Conservation (phyloP, 1,284 basidiomycete species). For the Ustilago cynodontis region DNA sequence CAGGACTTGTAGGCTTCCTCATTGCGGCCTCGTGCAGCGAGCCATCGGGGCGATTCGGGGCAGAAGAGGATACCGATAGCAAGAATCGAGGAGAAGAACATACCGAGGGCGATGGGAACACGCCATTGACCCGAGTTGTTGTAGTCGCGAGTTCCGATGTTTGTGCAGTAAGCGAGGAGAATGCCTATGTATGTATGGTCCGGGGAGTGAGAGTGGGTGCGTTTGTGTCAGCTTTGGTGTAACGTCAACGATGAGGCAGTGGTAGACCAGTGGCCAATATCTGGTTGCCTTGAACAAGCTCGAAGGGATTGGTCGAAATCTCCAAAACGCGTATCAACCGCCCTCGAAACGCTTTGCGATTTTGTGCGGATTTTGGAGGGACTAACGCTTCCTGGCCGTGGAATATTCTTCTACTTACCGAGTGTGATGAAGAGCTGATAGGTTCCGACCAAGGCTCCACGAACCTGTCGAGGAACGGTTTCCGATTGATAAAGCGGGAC, state of each 20-base stretch:
- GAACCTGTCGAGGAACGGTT: slow-evolving; percentile 80
- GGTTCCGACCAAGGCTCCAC: slow-evolving; percentile 78
- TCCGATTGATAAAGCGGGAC: slow-evolving; percentile 83
- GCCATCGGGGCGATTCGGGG: slow-evolving; percentile 81
- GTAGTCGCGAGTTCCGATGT: slow-evolving; percentile 63
- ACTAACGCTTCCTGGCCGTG: neutral
- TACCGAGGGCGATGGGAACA: slow-evolving; percentile 78
- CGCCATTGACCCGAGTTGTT: slow-evolving; percentile 75
- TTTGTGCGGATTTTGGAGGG: neutral
- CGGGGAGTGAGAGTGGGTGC: too few species aligned
- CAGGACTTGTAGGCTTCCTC: slow-evolving; percentile 75
- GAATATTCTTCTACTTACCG: slow-evolving; percentile 69
- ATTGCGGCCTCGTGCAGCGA: slow-evolving; percentile 73
- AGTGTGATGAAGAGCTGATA: slow-evolving; percentile 74
- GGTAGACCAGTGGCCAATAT: too few species aligned
- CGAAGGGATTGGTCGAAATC: too few species aligned
- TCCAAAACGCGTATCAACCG: too few species aligned
- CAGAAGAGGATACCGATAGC: slow-evolving; percentile 79
- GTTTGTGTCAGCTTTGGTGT: too few species aligned
- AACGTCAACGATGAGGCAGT: too few species aligned
- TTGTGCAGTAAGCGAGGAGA: slow-evolving; percentile 76
- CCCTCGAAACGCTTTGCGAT: too few species aligned
- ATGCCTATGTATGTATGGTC: slow-evolving; percentile 71
- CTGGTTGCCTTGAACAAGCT: too few species aligned
- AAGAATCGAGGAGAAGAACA: slow-evolving; percentile 79